Evolutionary conservation across 371 early-diverging fungal genomes (phyloP), one percentile per base, ranked within the genome.

Genomic region (Rhizopus stolonifer): DNA sequence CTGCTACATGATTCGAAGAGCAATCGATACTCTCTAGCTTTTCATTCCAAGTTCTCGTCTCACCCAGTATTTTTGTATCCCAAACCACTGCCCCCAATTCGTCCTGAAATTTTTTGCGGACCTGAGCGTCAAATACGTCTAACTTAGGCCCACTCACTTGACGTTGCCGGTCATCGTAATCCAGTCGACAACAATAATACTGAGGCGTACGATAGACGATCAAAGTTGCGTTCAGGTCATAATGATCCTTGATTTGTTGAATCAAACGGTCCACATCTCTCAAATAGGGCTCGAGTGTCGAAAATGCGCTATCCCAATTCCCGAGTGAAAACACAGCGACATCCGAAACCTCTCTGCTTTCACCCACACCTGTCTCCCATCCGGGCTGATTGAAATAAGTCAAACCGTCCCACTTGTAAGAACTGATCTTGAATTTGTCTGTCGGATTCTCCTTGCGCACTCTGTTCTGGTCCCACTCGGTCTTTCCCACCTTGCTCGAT

Each of bases 221-320:
- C 24, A 38, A 26, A 1, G 70, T 69, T 23, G 45, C 49, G 11
- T 38, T 47, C 4, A 50, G 39, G 6, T 63, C 42, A 45, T 79
- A 78, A n/a, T 60, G 59, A 11, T 38, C 33, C 15, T 60, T 50
- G 26, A 77, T 52, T 14, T 58, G 62, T 0, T 46, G 36, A n/a
- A 72, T 47, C 13, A 81, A 51, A 3, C 29, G 40, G 22, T 58
- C 54, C 13, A 76, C 40, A 29, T 68, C 65, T 1, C 31, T 26
- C 0, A 63, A 24, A 49, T 66, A 79, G 9, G 67, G 58, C 3
- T 46, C 52, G 9, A 72, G 53, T 2, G 62, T 46, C 52, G 63
- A 56, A 51, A 69, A 81, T 1, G 82, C 78, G 0, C 73, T 58
- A 46, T 81, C 82, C 82, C 82, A 81, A 46, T 79, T 79, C 1